Evolutionary conservation across 1,284 basidiomycete species (phyloP), one percentile per base, ranked within the genome.

Genomic region (Rhodotorula sp.): DNA sequence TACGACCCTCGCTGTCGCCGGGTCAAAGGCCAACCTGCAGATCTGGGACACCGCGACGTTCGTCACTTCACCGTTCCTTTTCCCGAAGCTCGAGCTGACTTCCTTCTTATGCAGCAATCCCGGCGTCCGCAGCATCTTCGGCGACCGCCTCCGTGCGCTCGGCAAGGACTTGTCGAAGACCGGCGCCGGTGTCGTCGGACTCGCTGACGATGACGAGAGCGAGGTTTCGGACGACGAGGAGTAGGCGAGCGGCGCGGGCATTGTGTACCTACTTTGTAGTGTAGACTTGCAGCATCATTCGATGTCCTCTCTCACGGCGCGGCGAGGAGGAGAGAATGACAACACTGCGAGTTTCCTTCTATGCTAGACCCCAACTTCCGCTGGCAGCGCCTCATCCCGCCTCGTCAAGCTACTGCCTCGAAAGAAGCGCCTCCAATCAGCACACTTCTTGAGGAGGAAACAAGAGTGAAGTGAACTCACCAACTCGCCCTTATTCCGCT

Each of bases 1-100:
- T 0, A 87, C 98, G 62, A 96, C 92, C 2, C 80, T 99, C 56
- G 95, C 94, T 2, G 94, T 92, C 3, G 96, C 90, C 20, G 96
- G 96, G 8, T 93, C 91, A 11, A 90, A 91, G 76, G 95, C 92
- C 4, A 92, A 89, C 76, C 80, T 99, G 8, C 94, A 98, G 79
- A 85, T 99, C 16, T 99, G 96, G 93, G 94, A 99, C 69, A 74
- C 80, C 11, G 75, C 80, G 26, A 76, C 74, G 64, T 74, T 30
- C 48, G 72, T 68, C 11, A 7, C 34, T 18, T 26, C 34, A 15
- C 44, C 37, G 18, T 51, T 34, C 50, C 46, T 40, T 16, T 20
- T 20, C 15, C 31, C 20, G 15, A 4, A 6, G 5, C 48, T 18
- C 22, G 3, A 20, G 9, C 59, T 55, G 34, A 57, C 50, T 2